These are phyloP conservation scores for Monosporascus sp. DNA, from an alignment of 2,329 filamentous ascomycete species.

Conservation along the genomic window DNA sequence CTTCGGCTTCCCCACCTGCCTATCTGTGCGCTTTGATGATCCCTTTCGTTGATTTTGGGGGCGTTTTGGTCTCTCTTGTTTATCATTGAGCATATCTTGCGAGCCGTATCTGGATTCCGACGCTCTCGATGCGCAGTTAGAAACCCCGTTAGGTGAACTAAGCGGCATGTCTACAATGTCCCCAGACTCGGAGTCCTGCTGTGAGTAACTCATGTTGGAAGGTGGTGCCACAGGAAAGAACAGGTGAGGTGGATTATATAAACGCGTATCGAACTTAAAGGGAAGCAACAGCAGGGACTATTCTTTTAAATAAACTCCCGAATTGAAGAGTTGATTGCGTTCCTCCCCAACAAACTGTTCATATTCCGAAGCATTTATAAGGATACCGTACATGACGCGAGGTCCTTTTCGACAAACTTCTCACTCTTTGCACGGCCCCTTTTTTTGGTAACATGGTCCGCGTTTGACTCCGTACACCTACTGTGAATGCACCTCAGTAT, in stretches of 20 bases:
- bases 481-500: too few relatives aligned
- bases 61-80: not conserved
- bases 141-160: not conserved
- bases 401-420: too few relatives aligned
- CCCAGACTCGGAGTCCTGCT: not conserved
- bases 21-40: not conserved
- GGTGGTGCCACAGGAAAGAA: not conserved
- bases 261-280: not conserved
- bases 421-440: too few relatives aligned
- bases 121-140: not conserved
- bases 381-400: too few relatives aligned
- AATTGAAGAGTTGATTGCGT: too few relatives aligned
- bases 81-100: not conserved
- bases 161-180: not conserved
- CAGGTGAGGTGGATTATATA: not conserved
- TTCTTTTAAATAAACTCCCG: too few relatives aligned
- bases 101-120: not conserved
- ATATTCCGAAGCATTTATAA: too few relatives aligned
- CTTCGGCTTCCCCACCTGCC: not conserved
- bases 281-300: too few relatives aligned
- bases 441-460: too few relatives aligned
- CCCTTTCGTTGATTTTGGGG: not conserved
- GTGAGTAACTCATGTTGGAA: not conserved
- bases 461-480: too few relatives aligned
- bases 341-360: too few relatives aligned